Conservation (phyloP, 306 rosid species). For the Dalbergia cochinchinensis region DNA sequence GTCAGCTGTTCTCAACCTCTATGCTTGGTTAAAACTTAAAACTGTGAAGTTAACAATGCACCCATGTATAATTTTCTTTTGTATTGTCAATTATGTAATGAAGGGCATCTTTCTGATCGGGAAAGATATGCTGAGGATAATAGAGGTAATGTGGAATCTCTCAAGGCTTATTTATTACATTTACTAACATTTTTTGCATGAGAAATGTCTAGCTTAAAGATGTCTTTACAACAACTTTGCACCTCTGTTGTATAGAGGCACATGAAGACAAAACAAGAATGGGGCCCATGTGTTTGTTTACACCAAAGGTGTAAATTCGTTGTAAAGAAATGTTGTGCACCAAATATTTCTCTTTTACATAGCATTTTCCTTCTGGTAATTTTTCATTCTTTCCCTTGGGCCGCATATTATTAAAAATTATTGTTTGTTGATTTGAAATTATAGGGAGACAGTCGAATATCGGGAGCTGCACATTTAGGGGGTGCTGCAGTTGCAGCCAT, state of each 20-base stretch:
- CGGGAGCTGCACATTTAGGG: slow-evolving; percentile 91
- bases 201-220: too few species aligned
- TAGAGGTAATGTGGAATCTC: slow-evolving; percentile 63
- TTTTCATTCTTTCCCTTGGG: too few species aligned
- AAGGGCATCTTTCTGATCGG: slow-evolving; percentile 84
- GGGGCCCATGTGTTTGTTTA: too few species aligned
- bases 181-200: background rate
- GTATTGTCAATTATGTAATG: slow-evolving; percentile 43
- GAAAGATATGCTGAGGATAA: slow-evolving; percentile 66
- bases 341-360: background rate
- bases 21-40: slow-evolving; percentile 36
- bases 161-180: slow-evolving; percentile 25
- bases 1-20: slow-evolving; percentile 55
- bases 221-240: too few species aligned
- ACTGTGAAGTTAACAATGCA: slow-evolving; percentile 31
- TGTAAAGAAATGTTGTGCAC: too few species aligned
- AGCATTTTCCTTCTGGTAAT: slow-evolving; percentile 13
- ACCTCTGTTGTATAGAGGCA: too few species aligned
- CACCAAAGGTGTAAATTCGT: too few species aligned
- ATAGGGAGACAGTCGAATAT: slow-evolving; percentile 70
- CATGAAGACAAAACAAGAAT: too few species aligned
- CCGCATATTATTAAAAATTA: slow-evolving; percentile 11
- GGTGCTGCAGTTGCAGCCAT: slow-evolving; percentile 92
- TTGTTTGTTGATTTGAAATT: slow-evolving; percentile 18
- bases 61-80: slow-evolving; percentile 43